Percentiles rank a stretch among this genome's conserved stretches.
Conservation (phyloP, 305 asterid species). For the Caryopteris hybrid region DNA sequence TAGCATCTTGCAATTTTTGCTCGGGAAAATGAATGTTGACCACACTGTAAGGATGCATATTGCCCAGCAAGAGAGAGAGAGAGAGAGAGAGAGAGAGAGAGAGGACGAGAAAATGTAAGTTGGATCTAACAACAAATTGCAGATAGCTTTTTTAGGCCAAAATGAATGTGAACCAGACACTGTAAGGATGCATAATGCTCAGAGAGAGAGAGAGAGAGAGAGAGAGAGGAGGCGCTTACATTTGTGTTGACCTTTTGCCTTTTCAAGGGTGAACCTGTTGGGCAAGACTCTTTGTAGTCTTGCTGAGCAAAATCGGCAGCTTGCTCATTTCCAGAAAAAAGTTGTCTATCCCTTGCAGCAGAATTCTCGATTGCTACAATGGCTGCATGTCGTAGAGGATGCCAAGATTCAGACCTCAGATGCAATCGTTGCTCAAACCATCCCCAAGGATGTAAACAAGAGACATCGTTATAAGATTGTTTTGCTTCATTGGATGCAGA, state of each 20-base stretch:
- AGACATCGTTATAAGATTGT: constrained; percentile 24
- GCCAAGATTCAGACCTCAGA: constrained; percentile 40
- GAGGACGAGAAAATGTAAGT: not conserved
- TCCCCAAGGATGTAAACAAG: constrained; percentile 71
- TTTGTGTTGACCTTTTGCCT: constrained; percentile 45
- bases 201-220: not conserved
- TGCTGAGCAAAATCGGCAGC: constrained; percentile 26
- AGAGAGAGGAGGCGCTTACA: constrained; percentile 1
- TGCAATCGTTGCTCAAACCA: constrained; percentile 49
- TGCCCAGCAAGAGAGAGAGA: no score
- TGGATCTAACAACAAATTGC: not conserved
- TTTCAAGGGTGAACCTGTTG: constrained; percentile 45
- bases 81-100: no score
- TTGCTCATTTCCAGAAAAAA: constrained; percentile 40
- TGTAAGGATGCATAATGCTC: not conserved
- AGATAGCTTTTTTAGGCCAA: not conserved
- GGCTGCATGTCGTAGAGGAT: constrained; percentile 88
- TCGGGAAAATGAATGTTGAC: no score
- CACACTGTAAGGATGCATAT: no score
- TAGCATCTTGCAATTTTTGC: no score
- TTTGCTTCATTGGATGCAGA: constrained; percentile 20
- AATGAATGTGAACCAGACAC: not conserved
- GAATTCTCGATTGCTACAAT: constrained; percentile 69
- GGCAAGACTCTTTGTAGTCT: constrained; percentile 29
- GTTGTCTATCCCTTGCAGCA: constrained; percentile 66